A percentile compares a stretch with the other conserved stretches of the same genome.
These are phyloP conservation scores for Spiromastix sp. DNA, from an alignment of 2,329 filamentous ascomycete species.

Conservation along the genomic window DNA sequence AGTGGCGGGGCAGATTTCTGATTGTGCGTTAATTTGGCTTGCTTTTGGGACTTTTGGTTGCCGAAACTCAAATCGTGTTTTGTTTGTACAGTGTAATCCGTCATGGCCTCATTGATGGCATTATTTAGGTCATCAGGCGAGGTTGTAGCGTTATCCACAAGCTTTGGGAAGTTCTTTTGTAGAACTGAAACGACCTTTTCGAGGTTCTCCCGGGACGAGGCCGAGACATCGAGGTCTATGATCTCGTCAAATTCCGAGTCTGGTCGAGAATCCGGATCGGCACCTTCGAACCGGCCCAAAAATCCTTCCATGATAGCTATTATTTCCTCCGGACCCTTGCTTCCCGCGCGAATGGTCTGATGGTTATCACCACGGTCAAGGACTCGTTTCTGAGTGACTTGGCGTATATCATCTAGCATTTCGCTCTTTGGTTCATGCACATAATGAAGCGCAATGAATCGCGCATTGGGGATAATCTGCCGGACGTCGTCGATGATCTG, in stretches of 20 bases:
- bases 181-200: conserved; percentile 66
- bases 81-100: conserved; percentile 65
- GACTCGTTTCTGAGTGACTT: conserved; percentile 67
- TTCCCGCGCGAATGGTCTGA: conserved; percentile 87
- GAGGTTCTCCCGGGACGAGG: conserved; percentile 73
- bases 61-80: conserved; percentile 63
- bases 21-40: conserved; percentile 12
- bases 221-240: conserved; percentile 71
- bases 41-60: conserved; percentile 30
- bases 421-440: conserved; percentile 56
- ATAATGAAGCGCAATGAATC: conserved; percentile 79
- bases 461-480: conserved; percentile 50
- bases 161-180: conserved; percentile 64
- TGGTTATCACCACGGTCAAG: conserved; percentile 87
- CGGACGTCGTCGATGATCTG: conserved; percentile 76
- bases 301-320: conserved; percentile 93
- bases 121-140: conserved; percentile 63
- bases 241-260: conserved; percentile 74
- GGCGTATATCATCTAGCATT: conserved; percentile 60
- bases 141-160: conserved; percentile 60
- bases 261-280: conserved; percentile 55
- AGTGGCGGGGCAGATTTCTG: conserved; percentile 14
- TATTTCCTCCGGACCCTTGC: conserved; percentile 61
- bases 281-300: conserved; percentile 70
- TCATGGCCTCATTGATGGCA: conserved; percentile 65